Percentiles rank a stretch among this genome's conserved stretches.
Conservation (phyloP, 352 stramenopile species). For the Halophytophthora polymorphica region DNA sequence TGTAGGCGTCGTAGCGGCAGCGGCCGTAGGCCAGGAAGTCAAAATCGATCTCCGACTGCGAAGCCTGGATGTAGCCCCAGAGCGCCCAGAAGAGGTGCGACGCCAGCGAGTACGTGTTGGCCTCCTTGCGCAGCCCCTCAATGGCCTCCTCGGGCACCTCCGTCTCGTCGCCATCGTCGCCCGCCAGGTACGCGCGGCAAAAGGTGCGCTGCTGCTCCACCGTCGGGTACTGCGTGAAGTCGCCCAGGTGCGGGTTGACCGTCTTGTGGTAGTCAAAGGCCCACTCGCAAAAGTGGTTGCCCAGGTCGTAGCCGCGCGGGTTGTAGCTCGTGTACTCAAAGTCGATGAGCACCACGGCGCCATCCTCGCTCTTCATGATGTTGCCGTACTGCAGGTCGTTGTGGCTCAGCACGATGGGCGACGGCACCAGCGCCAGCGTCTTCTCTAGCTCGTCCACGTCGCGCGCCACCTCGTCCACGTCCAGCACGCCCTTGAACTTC, state of each 20-base stretch:
- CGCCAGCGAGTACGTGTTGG: slow-evolving; percentile 82
- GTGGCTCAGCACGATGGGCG: slow-evolving; percentile 84
- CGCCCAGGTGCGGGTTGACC: slow-evolving; percentile 69
- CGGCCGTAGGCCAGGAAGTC: slow-evolving; percentile 88
- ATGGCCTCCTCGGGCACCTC: slow-evolving; percentile 52
- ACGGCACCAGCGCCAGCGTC: slow-evolving; percentile 53
- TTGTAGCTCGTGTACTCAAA: slow-evolving; percentile 95
- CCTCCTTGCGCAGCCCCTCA: slow-evolving; percentile 57
- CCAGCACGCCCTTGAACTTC: slow-evolving; percentile 40
- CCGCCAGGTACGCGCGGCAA: slow-evolving; percentile 64
- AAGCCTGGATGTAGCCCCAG: slow-evolving; percentile 90
- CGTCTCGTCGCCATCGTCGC: slow-evolving; percentile 34
- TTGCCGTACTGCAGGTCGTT: slow-evolving; percentile 94
- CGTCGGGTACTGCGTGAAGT: slow-evolving; percentile 75
- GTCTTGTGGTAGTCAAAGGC: slow-evolving; percentile 82
- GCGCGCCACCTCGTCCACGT: slow-evolving; percentile 41
- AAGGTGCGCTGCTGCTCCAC: slow-evolving; percentile 61
- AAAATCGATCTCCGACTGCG: slow-evolving; percentile 90
- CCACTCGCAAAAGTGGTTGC: slow-evolving; percentile 92
- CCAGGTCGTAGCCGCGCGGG: slow-evolving; percentile 87
- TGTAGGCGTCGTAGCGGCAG: slow-evolving; percentile 72
- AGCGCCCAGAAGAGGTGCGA: slow-evolving; percentile 90
- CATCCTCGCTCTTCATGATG: slow-evolving; percentile 75
- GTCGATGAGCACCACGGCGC: slow-evolving; percentile 86
- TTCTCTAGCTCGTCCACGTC: slow-evolving; percentile 63